Evolutionary conservation across 2,329 filamentous ascomycete genomes (phyloP).

Genomic region (Ophiostoma triangulosporum): DNA sequence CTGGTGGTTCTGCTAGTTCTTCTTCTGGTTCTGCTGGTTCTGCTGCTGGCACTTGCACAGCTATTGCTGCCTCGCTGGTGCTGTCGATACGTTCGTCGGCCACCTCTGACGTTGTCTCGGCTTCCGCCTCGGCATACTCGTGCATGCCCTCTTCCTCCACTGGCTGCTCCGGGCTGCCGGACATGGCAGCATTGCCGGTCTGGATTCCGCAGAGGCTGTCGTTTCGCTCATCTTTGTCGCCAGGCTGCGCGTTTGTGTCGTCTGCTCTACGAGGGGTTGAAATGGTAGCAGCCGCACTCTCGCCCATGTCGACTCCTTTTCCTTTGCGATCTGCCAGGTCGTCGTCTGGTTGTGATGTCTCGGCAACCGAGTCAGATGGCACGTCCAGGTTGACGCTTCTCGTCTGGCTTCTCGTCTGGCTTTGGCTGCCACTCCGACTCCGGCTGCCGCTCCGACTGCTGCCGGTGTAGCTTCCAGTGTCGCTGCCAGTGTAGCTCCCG

Average conservation of each 20-base stretch:
- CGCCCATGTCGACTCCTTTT: neutral
- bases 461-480: conserved; percentile 8
- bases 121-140: neutral
- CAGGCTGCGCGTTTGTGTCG: too few relatives aligned
- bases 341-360: neutral
- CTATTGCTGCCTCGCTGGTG: too few relatives aligned
- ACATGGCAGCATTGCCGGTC: neutral
- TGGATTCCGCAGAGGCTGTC: neutral
- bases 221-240: neutral
- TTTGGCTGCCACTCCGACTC: conserved; percentile 18
- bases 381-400: neutral
- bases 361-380: neutral
- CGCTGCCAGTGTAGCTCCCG: conserved; percentile 8
- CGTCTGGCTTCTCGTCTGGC: conserved; percentile 17
- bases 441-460: conserved; percentile 11
- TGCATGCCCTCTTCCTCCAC: neutral
- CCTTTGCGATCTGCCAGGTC: neutral
- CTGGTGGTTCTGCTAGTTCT: neutral
- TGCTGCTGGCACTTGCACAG: neutral
- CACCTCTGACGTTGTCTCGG: neutral
- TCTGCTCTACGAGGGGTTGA: too few relatives aligned
- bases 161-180: neutral
- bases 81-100: neutral
- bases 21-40: neutral
- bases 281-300: too few relatives aligned